Conservation (phyloP, 163 green algal species). For the Picocystis sp. region DNA sequence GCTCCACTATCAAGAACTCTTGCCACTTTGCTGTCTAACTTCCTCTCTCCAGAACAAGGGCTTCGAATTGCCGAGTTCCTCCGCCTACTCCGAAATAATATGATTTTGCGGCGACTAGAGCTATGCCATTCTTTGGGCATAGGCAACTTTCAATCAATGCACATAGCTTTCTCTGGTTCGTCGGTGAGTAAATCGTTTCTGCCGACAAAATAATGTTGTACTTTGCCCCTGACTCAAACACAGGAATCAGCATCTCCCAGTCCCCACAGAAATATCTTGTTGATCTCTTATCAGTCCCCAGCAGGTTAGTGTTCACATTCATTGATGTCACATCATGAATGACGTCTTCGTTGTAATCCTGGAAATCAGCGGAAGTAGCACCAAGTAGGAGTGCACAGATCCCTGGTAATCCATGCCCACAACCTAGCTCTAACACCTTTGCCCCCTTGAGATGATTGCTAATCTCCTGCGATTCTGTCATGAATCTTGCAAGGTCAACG, state of each 20-base stretch:
- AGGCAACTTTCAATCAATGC: slow-evolving; percentile 37
- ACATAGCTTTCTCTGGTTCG: no score
- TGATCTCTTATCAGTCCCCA: slow-evolving; percentile 30
- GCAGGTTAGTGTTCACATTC: slow-evolving; percentile 50
- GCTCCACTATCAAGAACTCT: no score
- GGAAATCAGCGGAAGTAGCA: slow-evolving; percentile 17
- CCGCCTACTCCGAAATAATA: slow-evolving; percentile 94
- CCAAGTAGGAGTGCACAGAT: slow-evolving; percentile 47
- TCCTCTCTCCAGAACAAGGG: slow-evolving; percentile 11
- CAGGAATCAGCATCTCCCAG: slow-evolving; percentile 6
- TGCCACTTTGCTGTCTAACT: no score
- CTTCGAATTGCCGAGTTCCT: slow-evolving; percentile 35
- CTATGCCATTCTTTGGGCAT: slow-evolving; percentile 34
- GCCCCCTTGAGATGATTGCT: neutral
- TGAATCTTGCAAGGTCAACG: slow-evolving; percentile 8
- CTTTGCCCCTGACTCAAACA: slow-evolving; percentile 13
- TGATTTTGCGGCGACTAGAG: slow-evolving; percentile 67
- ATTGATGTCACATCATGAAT: slow-evolving; percentile 42
- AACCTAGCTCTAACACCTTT: slow-evolving; percentile 67
- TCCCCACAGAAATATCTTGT: slow-evolving; percentile 8
- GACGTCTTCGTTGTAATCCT: slow-evolving; percentile 77
- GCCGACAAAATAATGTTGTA: slow-evolving; percentile 56
- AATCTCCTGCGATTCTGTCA: neutral
- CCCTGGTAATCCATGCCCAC: slow-evolving; percentile 70
- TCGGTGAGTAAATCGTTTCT: slow-evolving; percentile 61